phyloP scores from a whole-genome alignment of 179 eudicot genomes.

The Heliamphora pulchella region DNA sequence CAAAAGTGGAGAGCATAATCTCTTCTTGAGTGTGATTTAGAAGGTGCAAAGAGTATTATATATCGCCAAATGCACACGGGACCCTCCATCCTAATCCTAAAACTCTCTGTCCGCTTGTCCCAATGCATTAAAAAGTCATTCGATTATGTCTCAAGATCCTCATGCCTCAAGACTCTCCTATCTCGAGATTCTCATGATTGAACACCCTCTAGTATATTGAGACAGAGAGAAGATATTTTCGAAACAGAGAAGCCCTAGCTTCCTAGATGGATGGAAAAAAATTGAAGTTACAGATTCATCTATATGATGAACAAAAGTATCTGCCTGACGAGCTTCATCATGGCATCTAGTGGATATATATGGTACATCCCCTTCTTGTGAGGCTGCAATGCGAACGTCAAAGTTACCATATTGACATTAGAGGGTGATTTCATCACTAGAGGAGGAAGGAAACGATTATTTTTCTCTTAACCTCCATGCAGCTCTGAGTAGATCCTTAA shows the following conservation, averaged over 20 bases:
- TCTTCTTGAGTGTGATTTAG: not conserved
- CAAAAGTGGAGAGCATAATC: not conserved
- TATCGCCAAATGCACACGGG: not conserved
- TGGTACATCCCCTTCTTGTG: not conserved
- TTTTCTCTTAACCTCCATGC: not conserved
- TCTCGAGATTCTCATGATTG: no score
- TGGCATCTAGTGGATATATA: not conserved
- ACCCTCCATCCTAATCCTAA: no score
- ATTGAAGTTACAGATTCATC: not conserved
- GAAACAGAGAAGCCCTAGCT: no score
- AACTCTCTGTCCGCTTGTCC: no score
- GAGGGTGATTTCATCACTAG: not conserved
- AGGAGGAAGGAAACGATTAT: not conserved
- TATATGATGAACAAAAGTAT: not conserved
- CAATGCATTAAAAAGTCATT: no score
- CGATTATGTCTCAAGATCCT: no score
- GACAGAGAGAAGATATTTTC: no score
- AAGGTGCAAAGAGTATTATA: not conserved
- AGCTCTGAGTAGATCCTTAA: not conserved
- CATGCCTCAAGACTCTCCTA: no score
- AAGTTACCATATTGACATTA: not conserved
- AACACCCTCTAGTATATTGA: no score
- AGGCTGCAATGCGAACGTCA: not conserved
- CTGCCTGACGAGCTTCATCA: not conserved
- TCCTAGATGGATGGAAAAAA: not conserved